A percentile compares a stretch with the other conserved stretches of the same genome.
These are phyloP conservation scores for Eimeria sp. DNA, from an alignment of 169 alveolate species.

Conservation along the genomic window DNA sequence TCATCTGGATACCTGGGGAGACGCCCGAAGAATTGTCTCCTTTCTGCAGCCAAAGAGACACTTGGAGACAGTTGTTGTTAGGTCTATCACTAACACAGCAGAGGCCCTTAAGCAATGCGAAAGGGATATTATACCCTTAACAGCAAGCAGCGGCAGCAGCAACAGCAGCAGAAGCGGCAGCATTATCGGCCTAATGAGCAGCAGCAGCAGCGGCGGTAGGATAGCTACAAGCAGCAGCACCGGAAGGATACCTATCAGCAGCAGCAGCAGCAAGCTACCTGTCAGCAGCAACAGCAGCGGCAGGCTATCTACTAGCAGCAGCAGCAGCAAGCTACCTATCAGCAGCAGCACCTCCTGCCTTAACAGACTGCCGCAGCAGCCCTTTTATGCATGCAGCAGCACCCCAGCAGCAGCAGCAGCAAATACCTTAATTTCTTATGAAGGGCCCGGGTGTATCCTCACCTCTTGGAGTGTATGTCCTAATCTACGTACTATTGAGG, in stretches of 20 bases:
- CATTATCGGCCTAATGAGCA: neutral
- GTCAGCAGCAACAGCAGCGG: neutral
- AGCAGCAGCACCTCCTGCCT: neutral
- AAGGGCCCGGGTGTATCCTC: neutral
- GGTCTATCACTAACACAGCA: neutral
- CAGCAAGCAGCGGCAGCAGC: neutral
- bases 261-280: neutral
- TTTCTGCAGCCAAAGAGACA: constrained; percentile 6
- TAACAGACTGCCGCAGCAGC: too few relatives aligned
- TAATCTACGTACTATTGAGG: neutral
- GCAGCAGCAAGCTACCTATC: neutral
- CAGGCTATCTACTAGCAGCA: neutral
- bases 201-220: neutral
- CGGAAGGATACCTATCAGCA: neutral
- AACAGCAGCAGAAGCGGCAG: neutral
- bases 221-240: neutral
- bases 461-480: neutral
- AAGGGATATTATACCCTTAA: neutral
- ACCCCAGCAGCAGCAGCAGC: neutral
- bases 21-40: neutral
- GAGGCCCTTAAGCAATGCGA: neutral
- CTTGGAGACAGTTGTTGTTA: neutral
- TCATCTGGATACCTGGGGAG: constrained; percentile 39
- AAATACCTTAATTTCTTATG: neutral
- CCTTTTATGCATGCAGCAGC: neutral